Base-by-base conservation (phyloP, 169 alveolate genomes). In the Cyclospora cayetanensis region DNA sequence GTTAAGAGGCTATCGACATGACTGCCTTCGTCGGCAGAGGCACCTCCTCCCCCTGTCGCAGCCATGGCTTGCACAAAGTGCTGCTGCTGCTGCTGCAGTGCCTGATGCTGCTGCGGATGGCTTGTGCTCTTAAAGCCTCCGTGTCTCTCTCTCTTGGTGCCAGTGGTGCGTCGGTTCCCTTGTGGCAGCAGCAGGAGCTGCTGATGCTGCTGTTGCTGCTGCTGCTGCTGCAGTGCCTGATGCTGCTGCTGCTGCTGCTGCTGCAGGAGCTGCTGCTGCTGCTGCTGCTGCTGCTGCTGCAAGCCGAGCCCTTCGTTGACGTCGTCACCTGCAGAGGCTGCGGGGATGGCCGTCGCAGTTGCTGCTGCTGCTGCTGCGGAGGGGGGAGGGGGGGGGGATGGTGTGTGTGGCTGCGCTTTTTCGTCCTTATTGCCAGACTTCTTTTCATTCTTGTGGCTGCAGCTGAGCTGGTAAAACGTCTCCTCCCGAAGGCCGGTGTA, bases 401-500 rank as follows among this genome's bases (percentile, higher is more conserved):
- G 35, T 0, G 83, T 15, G 5, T 85, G 83, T 34, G 84, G 42
- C 11, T 63, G 91, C 50, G 1, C 22, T 9, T 22, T 39, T 4
- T 66, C 70, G 35, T 85, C 72, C 35, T 31, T 60, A 12, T 68
- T 20, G 2, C 3, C 4, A 20, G 22, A 27, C 22, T 50, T 76
- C 22, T 37, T 41, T 35, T 89, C 66, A 42, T 18, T 50, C 43
- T 79, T 90, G 46, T 74, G 84, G 66, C 82, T 53, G 46, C 94
- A 90, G 89, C 74, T 74, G 34, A 90, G 91, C 76, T 90, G 94
- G 34, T 39, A 83, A 35, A 90, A 90, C 0, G 74, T 52, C 50
- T 90, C 94, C 50, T 90, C 94, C 35, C 55, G 60, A 22, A 53
- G 25, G n/a, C 94, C 91, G 52, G 77, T 82, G 89, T 90, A 79